A percentile compares a stretch with the other conserved stretches of the same genome.
Conservation (phyloP, 176 grass and related monocot genomes). For the Avena eriantha region DNA sequence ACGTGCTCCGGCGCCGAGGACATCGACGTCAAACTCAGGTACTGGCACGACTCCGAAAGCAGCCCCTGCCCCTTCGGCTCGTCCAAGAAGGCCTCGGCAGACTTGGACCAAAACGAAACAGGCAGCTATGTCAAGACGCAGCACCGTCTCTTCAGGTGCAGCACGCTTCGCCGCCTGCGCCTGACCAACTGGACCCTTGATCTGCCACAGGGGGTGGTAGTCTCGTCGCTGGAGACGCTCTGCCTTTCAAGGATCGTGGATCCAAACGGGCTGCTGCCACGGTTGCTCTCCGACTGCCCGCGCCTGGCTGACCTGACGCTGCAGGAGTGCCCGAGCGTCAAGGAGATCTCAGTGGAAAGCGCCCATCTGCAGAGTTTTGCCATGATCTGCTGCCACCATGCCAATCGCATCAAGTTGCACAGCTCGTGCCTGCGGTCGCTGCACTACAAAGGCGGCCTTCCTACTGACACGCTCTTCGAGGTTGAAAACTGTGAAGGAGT, state of each 20-base stretch:
- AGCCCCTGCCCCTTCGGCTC: conserved; percentile 11
- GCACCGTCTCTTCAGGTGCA: background rate
- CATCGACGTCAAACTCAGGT: conserved; percentile 8
- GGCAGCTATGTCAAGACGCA: background rate
- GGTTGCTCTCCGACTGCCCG: background rate
- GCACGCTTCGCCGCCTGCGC: background rate
- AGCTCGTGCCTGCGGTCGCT: background rate
- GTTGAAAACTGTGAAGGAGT: background rate
- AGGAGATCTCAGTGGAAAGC: background rate
- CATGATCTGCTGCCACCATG: conserved; percentile 31
- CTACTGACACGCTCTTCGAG: background rate
- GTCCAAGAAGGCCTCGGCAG: background rate
- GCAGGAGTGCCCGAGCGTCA: conserved; percentile 8
- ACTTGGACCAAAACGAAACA: background rate
- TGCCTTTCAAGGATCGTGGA: background rate
- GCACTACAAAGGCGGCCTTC: conserved; percentile 19
- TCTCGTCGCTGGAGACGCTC: background rate
- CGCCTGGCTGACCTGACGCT: conserved; percentile 4
- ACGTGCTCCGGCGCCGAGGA: background rate
- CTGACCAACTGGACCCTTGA: background rate
- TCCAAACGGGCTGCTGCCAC: background rate
- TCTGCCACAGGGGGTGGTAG: background rate
- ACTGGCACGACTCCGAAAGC: background rate
- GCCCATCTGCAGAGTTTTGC: background rate
- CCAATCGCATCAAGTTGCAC: background rate